Evolutionary conservation across 768 basidiomycete genomes (phyloP), one percentile per base, ranked within the genome.

Genomic region (Pisolithus marmoratus): DNA sequence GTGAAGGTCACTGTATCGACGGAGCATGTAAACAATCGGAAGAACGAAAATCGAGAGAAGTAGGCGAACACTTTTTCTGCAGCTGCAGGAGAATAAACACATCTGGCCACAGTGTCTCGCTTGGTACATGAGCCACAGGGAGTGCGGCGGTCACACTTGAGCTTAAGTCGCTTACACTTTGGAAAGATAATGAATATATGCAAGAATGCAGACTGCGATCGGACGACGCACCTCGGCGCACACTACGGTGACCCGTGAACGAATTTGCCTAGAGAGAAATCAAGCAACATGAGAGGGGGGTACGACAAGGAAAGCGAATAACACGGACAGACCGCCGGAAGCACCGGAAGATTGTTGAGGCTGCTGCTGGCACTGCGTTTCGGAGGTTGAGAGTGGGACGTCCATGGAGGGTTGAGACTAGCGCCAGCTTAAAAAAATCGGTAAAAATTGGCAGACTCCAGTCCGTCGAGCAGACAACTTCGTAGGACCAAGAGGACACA

Each of bases 161-260:
- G 77, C 60, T 93, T 93, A 49, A 92, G 76, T 4, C 90, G 87
- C 66, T 92, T 92, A 73, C 90, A 93, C 86, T 92, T 63, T 2
- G 6, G 1, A 38, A 52, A 48, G 24, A 50, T n/a, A 36, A 9
- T 53, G 14, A 26, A 9, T 0, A n/a, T 26, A 27, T 43, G 44
- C n/a, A 45, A 48, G 50, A 27, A 37, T 36, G 5, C 14, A 23
- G 23, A 50, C 50, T 42, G 6, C 43, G 42, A 31, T 48, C 19
- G 51, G 46, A 23, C 5, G 17, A 58, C 76, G 29, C 31, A 87
- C 87, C 81, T 90, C 87, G 64, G 84, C 87, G 57, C 87, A 89
- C 6, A 89, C 87, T 31, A 89, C 86, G 41, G 87, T 89, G 56
- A 88, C 82, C 46, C 87, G 78, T 1, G 87, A 86, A 49, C 87